These are phyloP conservation scores for Chlorella sp. DNA, from an alignment of 139 green algal species.

Conservation along the genomic window DNA sequence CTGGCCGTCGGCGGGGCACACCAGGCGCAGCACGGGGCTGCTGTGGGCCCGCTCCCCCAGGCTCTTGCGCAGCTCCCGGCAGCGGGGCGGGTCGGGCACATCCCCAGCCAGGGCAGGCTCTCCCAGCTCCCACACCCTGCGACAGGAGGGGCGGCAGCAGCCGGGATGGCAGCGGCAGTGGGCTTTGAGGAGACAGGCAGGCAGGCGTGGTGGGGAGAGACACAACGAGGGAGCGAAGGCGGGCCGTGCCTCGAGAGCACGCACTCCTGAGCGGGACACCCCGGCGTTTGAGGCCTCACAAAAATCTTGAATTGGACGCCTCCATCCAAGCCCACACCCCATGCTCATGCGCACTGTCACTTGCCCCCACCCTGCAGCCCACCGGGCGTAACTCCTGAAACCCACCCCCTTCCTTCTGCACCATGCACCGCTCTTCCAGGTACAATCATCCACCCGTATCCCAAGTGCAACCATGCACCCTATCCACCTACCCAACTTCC, in stretches of 20 bases:
- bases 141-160: neutral
- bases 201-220: too few relatives aligned
- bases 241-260: too few relatives aligned
- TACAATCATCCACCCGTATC: too few relatives aligned
- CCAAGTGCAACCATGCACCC: constrained; percentile 50
- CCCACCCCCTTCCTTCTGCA: neutral
- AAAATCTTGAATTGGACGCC: neutral
- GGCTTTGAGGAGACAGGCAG: too few relatives aligned
- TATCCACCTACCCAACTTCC: neutral
- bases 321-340: neutral
- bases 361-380: too few relatives aligned
- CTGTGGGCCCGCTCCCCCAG: constrained; percentile 49
- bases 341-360: too few relatives aligned
- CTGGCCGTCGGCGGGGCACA: constrained; percentile 45
- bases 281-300: too few relatives aligned
- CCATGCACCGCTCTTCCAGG: neutral
- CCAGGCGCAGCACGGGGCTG: constrained; percentile 36
- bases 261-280: too few relatives aligned
- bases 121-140: constrained; percentile 31
- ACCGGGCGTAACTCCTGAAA: too few relatives aligned
- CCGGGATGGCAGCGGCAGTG: too few relatives aligned
- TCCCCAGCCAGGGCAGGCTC: constrained; percentile 14
- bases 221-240: too few relatives aligned
- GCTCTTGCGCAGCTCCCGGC: constrained; percentile 54
- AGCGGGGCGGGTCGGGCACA: neutral